These are phyloP conservation scores for Alloascoidea hylecoeti DNA, from an alignment of 805 yeast genomes.

Conservation along the genomic window DNA sequence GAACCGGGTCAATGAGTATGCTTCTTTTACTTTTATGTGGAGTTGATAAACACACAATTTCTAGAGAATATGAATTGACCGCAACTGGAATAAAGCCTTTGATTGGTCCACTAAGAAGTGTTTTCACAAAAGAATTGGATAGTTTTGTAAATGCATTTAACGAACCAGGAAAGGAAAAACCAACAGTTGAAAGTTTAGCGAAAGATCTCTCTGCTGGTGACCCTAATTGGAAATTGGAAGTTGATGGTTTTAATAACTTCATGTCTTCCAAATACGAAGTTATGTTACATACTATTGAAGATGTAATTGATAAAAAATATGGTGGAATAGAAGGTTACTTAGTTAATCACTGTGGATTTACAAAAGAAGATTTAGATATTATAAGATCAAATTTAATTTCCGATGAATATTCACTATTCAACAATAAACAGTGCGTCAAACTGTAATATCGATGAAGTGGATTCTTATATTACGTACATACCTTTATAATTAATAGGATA, in stretches of 20 bases:
- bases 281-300: conserved; percentile 51
- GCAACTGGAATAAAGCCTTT: conserved; percentile 40
- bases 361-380: conserved; percentile 24
- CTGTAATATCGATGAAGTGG: no score
- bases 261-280: conserved; percentile 55
- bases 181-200: conserved; percentile 5
- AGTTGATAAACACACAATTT: conserved; percentile 49
- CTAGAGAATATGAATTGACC: conserved; percentile 70
- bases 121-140: conserved; percentile 3
- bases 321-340: conserved; percentile 41
- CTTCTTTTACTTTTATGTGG: conserved; percentile 47
- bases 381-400: background rate
- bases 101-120: conserved; percentile 3
- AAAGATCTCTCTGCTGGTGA: conserved; percentile 2
- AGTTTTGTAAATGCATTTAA: conserved; percentile 3
- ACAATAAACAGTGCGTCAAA: no score
- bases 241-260: conserved; percentile 44
- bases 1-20: conserved; percentile 69
- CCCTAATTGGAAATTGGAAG: conserved; percentile 22
- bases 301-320: conserved; percentile 29
- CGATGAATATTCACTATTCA: no score
- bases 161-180: conserved; percentile 13
- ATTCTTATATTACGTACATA: no score
- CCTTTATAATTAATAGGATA: no score
- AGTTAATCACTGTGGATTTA: conserved; percentile 26